Base-by-base conservation (phyloP, 2,329 filamentous ascomycete genomes). In the Didymellaceae sp. region DNA sequence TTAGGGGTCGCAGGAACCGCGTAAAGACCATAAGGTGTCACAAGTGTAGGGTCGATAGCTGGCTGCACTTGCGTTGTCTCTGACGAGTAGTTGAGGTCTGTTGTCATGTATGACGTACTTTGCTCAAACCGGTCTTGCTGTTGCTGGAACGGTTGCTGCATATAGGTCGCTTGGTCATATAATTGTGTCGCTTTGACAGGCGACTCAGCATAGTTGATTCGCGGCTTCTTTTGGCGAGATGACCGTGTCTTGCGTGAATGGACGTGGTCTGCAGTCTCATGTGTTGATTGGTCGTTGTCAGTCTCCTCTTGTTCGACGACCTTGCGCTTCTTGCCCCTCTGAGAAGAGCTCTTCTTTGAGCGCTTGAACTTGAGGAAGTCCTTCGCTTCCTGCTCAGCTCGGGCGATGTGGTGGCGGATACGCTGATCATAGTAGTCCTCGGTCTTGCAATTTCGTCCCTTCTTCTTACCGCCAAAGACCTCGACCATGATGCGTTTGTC, bases 401-500 rank as follows among this genome's bases (percentile, higher is more conserved):
- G 43, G 3, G 28, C 14, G 33, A 53, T 39, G 1, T 45, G 22
- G 14, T 17, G 8, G 2, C 21, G 31, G n/a, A 38, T 46, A 38
- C 57, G 61, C 30, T 57, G 47, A 6, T 46, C 45, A 3, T 59
- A 51, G 41, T 60, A 45, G 14, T 61, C 39, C 21, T 56, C 56
- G 1, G 31, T 10, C 13, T 41, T 43, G 2, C 32, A 30, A 9
- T 47, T 47, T 14, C 52, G 41, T 1, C 34, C 38, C 13, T 54
- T 53, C 2, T 45, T 32, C 16, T 46, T 55, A 4, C 43, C 17
- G 17, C 58, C 54, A n/a, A 39, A 52, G 1, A 47, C 26, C 14
- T 52, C 42, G 1, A 25, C 14, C 24, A 41, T 21, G 18, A 64
- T 59, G 14, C 58, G 61, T 47, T 66, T 63, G 17, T 64, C 52